Evolutionary conservation across 768 basidiomycete genomes (phyloP).

Genomic region (Kwoniella botswanensis): DNA sequence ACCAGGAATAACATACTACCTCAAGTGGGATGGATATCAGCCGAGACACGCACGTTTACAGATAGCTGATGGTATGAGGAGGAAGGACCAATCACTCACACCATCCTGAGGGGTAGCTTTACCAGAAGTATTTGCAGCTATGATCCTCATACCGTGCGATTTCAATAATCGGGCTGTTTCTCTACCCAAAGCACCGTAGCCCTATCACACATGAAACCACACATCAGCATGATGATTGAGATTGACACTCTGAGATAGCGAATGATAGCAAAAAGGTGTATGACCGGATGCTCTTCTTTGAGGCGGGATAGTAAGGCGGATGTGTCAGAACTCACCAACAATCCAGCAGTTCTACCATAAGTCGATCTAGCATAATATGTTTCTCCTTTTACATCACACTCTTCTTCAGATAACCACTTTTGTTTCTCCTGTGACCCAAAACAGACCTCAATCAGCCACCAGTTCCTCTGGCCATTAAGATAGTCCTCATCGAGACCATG

Average conservation of each 20-base stretch:
- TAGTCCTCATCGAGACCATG: too few species aligned
- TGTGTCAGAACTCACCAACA: conserved; percentile 41
- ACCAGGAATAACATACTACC: conserved; percentile 54
- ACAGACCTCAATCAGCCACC: not conserved
- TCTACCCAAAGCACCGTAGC: conserved; percentile 54
- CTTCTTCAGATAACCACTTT: conserved; percentile 37
- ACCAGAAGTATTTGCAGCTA: conserved; percentile 56
- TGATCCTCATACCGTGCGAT: conserved; percentile 50
- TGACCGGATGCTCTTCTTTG: too few species aligned
- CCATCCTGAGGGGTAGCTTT: conserved; percentile 47
- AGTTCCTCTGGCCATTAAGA: too few species aligned
- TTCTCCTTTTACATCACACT: conserved; percentile 29
- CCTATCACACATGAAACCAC: conserved; percentile 22
- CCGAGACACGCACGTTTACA: not conserved
- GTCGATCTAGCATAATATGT: conserved; percentile 39
- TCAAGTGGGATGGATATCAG: not conserved
- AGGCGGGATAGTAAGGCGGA: too few species aligned
- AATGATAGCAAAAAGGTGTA: not conserved
- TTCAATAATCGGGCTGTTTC: conserved; percentile 55
- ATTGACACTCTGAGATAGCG: conserved; percentile 3
- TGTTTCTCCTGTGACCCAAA: conserved; percentile 26
- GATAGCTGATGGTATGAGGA: not conserved
- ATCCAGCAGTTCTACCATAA: conserved; percentile 47
- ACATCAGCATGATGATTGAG: not conserved
- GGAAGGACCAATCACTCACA: conserved; percentile 31